A percentile compares a stretch with the other conserved stretches of the same genome.
These are phyloP conservation scores for Leishmania braziliensis DNA, from an alignment of 208 protist species.

Conservation along the genomic window DNA sequence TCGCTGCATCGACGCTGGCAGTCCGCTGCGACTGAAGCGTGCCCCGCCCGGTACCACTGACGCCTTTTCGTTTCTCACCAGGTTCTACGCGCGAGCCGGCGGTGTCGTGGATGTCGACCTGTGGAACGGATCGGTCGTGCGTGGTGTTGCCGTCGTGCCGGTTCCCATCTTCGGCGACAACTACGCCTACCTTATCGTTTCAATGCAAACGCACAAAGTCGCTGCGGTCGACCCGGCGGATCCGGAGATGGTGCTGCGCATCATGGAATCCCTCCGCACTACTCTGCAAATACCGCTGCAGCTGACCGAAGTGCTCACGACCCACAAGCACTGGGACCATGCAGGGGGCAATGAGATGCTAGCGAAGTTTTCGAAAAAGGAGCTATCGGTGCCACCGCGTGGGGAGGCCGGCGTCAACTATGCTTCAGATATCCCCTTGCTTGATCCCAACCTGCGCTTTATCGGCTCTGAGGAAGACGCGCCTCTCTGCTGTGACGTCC, in stretches of 20 bases:
- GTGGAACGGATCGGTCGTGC: slow-evolving; percentile 1
- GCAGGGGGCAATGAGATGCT: slow-evolving; percentile 91
- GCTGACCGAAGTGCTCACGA: slow-evolving; percentile 90
- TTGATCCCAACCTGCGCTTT: slow-evolving; percentile 44
- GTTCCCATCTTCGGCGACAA: slow-evolving; percentile 89
- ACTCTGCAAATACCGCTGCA: slow-evolving; percentile 41
- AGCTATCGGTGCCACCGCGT: slow-evolving; percentile 6
- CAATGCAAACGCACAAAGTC: slow-evolving; percentile 49
- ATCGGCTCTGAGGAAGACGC: slow-evolving; percentile 79
- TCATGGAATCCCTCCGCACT: slow-evolving; percentile 40
- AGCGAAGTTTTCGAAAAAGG: slow-evolving; percentile 16
- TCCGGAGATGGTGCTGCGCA: slow-evolving; percentile 50
- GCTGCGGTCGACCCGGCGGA: slow-evolving; percentile 85
- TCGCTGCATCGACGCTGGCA: slow-evolving; percentile 38
- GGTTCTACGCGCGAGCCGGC: slow-evolving; percentile 22
- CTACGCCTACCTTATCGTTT: slow-evolving; percentile 89
- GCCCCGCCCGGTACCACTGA: slow-evolving; percentile 1
- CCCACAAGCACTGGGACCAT: slow-evolving; percentile 97
- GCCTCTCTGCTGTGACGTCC: slow-evolving; percentile 53
- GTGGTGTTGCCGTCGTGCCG: slow-evolving; percentile 60
- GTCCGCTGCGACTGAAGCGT: slow-evolving; percentile 18
- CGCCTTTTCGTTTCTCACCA: slow-evolving; percentile 9
- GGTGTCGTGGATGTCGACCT: slow-evolving; percentile 23
- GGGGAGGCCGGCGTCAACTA: slow-evolving; percentile 12
- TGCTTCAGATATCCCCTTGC: slow-evolving; percentile 16